Evolutionary conservation across 768 basidiomycete genomes (phyloP).

Genomic region (Boletus subparvulus): DNA sequence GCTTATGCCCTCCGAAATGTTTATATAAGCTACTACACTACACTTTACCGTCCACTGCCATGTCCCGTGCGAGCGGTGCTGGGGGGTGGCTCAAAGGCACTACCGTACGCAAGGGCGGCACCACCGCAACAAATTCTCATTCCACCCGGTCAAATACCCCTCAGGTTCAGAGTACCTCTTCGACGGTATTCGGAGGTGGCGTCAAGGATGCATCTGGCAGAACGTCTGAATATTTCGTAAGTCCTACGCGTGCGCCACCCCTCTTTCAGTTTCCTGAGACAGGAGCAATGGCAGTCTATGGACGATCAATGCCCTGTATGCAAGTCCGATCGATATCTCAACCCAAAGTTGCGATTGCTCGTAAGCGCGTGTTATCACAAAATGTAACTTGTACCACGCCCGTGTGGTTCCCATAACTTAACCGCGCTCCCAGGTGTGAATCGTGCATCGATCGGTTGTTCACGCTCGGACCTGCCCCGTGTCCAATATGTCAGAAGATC

Average conservation of each 20-base stretch:
- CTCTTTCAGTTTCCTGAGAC: constrained; percentile 9
- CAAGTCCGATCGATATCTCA: constrained; percentile 93
- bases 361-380: constrained; percentile 99
- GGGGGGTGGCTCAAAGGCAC: constrained; percentile 70
- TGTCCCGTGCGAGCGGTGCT: constrained; percentile 32
- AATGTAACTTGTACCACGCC: constrained; percentile 57
- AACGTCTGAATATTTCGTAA: constrained; percentile 76
- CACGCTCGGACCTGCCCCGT: constrained; percentile 93
- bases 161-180: constrained; percentile 68
- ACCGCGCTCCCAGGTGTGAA: constrained; percentile 79
- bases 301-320: constrained; percentile 97
- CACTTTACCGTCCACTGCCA: constrained; percentile 6
- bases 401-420: constrained; percentile 8
- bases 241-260: constrained; percentile 24
- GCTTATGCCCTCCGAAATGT: too few species aligned
- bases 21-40: constrained; percentile 14
- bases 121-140: constrained; percentile 39
- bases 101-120: constrained; percentile 66
- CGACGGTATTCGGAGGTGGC: constrained; percentile 76
- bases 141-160: constrained; percentile 64
- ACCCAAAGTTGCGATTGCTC: constrained; percentile 88
- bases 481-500: constrained; percentile 87
- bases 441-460: constrained; percentile 97
- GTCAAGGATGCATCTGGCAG: constrained; percentile 85
- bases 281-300: constrained; percentile 54